phyloP scores from a whole-genome alignment of 1,139 yeast species.

The Magnusiomyces suaveolens region DNA sequence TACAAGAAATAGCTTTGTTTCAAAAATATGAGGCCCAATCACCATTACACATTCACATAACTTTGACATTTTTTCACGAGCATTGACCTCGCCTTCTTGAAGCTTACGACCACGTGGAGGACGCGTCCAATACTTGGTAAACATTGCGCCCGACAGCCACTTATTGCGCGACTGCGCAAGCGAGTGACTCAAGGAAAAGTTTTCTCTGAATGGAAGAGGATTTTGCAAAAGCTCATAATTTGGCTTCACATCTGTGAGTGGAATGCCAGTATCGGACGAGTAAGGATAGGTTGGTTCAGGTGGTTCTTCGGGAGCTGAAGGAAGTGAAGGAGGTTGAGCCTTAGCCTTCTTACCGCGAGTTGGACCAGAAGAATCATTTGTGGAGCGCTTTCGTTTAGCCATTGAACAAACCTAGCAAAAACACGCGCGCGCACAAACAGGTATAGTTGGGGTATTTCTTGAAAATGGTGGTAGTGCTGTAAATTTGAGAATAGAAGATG shows the following conservation, averaged over 20 bases:
- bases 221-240: slow-evolving; percentile 52
- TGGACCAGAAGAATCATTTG: slow-evolving; percentile 6
- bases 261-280: slow-evolving; percentile 58
- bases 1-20: slow-evolving; percentile 65
- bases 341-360: slow-evolving; percentile 9
- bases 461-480: neutral
- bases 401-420: slow-evolving; percentile 1
- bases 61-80: slow-evolving; percentile 82
- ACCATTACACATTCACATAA: slow-evolving; percentile 64
- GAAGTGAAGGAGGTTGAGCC: slow-evolving; percentile 4
- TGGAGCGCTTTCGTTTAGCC: slow-evolving; percentile 15
- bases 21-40: slow-evolving; percentile 79
- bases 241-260: slow-evolving; percentile 54
- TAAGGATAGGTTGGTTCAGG: slow-evolving; percentile 49
- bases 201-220: slow-evolving; percentile 63
- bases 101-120: slow-evolving; percentile 48
- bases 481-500: neutral
- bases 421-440: neutral
- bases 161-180: slow-evolving; percentile 64
- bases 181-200: slow-evolving; percentile 38
- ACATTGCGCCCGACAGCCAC: slow-evolving; percentile 67
- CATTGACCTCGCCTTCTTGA: slow-evolving; percentile 43
- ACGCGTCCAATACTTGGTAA: slow-evolving; percentile 62
- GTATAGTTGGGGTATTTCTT: neutral
- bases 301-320: slow-evolving; percentile 24